Base-by-base conservation (phyloP, 345 rosid genomes). In the Iberis pinnata region DNA sequence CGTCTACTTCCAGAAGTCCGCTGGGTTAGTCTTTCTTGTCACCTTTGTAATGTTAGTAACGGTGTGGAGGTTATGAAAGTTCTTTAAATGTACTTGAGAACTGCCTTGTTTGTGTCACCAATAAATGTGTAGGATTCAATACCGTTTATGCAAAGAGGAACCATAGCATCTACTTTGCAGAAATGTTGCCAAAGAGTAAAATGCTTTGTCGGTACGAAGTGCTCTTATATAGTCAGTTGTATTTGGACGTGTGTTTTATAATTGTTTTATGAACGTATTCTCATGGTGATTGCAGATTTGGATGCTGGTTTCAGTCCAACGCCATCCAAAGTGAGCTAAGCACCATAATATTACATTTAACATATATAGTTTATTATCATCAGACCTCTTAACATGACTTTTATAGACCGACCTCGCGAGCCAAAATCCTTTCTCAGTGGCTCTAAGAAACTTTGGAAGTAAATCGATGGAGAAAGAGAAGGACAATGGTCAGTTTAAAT, bases 1-100 rank as follows among this genome's bases (percentile, higher is more conserved):
- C 89, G 92, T 59, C 65, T 86, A 65, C 84, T 86, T 70, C 95
- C 95, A 31, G 89, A 79, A 79, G 78, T 82, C 57, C 79, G 79
- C 47, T 83, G 86, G 89, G 95, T 83, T 49, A 68, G 86, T 76
- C 53, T 2, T 32, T 46, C 25, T 39, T 56, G n/a, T 54, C 17
- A 45, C 47, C 25, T 19, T 26, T 48, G 15, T 49, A 12, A 55
- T 63, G 49, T 16, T 38, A 29, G 31, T 16, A 20, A 47, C 19
- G 36, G 6, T 44, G 45, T 33, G 27, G 17, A 41, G 49, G 22
- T n/a, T 27, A 12, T 32, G 37, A 7, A 32, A 50, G 4, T 43
- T 53, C 13, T 18, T 11, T 3, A 18, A 49, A 41, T 17, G 18
- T 7, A 27, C 45, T 49, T 33, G 12, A 32, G 16, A 51, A 27